Conservation (phyloP, 2,329 filamentous ascomycete genomes). For the Cladosporium sp. region DNA sequence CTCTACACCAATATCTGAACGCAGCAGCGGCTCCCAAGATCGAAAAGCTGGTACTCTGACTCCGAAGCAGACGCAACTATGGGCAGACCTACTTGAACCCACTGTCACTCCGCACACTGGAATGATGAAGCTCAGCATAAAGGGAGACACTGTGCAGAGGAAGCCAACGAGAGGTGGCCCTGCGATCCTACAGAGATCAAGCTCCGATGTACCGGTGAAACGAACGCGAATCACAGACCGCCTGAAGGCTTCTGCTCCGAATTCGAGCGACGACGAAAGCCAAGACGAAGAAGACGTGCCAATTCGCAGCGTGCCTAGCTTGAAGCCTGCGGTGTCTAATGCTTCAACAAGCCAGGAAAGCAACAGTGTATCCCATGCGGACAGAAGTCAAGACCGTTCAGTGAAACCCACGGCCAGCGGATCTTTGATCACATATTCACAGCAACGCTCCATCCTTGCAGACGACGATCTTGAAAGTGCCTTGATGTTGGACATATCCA, state of each 20-base stretch:
- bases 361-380: neutral
- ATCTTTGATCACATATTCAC: constrained; percentile 58
- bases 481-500: constrained; percentile 38
- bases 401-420: constrained; percentile 9
- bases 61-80: constrained; percentile 37
- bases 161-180: neutral
- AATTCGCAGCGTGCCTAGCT: neutral
- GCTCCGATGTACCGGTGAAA: constrained; percentile 14
- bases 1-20: constrained; percentile 21
- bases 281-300: constrained; percentile 24
- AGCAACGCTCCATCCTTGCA: constrained; percentile 61
- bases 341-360: neutral
- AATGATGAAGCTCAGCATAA: constrained; percentile 19
- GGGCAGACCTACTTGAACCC: constrained; percentile 27
- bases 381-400: neutral
- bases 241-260: constrained; percentile 35
- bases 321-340: neutral
- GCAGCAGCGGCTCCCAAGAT: neutral
- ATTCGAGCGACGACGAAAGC: constrained; percentile 27
- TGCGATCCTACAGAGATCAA: constrained; percentile 3
- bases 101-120: constrained; percentile 4
- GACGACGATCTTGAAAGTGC: constrained; percentile 50
- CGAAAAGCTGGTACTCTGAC: constrained; percentile 27
- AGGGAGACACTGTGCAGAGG: neutral
- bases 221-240: constrained; percentile 37